Percentiles rank a stretch among this genome's conserved stretches.
These are phyloP conservation scores for Boletus barrowsii DNA, from an alignment of 768 basidiomycete genomes.

Conservation along the genomic window DNA sequence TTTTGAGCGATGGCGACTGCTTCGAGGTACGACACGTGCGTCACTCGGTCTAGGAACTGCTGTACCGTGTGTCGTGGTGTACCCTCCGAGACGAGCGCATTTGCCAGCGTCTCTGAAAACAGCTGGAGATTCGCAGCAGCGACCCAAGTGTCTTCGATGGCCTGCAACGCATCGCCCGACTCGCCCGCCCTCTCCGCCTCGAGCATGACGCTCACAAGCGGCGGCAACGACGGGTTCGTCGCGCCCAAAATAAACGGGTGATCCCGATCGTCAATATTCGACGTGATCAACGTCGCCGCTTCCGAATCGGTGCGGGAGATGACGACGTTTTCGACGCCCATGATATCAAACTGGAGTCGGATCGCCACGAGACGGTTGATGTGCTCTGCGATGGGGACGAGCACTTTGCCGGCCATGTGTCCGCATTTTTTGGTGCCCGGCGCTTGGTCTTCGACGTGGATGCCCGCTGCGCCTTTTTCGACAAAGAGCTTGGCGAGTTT, in stretches of 20 bases:
- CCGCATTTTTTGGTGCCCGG: constrained; percentile 96
- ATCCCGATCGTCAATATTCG: constrained; percentile 97
- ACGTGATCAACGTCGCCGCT: constrained; percentile 93
- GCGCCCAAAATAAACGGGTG: constrained; percentile 94
- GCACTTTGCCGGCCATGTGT: constrained; percentile 93
- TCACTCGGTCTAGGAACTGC: constrained; percentile 61
- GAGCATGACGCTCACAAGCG: constrained; percentile 78
- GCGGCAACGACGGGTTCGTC: constrained; percentile 68
- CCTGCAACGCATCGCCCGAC: constrained; percentile 76
- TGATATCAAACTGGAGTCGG: constrained; percentile 95
- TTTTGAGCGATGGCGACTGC: constrained; percentile 75
- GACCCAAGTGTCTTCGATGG: constrained; percentile 87
- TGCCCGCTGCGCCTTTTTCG: constrained; percentile 96
- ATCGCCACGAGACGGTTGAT: constrained; percentile 98
- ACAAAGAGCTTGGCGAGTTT: constrained; percentile 99
- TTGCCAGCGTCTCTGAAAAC: constrained; percentile 69
- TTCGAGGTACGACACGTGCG: constrained; percentile 63
- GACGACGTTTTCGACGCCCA: constrained; percentile 94
- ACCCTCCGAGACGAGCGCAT: constrained; percentile 63
- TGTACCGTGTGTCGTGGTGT: constrained; percentile 46
- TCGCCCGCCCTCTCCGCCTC: constrained; percentile 81
- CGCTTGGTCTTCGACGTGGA: constrained; percentile 97
- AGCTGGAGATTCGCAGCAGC: constrained; percentile 72
- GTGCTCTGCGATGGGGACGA: constrained; percentile 96
- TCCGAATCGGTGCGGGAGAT: constrained; percentile 96